Evolutionary conservation across 179 eudicot species (phyloP), one percentile per base, ranked within the genome.

Genomic region (Drosera spatulata): DNA sequence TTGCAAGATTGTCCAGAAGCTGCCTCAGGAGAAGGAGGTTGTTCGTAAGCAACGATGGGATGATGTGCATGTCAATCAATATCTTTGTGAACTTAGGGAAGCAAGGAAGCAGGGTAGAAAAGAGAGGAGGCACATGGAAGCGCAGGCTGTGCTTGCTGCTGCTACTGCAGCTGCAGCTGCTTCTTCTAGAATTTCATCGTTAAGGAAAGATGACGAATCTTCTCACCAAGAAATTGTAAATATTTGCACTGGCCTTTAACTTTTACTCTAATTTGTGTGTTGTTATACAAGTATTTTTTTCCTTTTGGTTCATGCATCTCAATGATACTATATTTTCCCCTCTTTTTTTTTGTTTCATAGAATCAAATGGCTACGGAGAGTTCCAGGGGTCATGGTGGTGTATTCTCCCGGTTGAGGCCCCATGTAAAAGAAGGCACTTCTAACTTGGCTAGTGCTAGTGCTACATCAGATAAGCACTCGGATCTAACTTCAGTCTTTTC

Each of bases 111-210:
- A 82, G 75, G 95, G 99, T 60, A 78, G 95, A 61, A 94, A 94
- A 75, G 99, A 94, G 73, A 81, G 84, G 68, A 80, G 90, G 75
- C 86, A 86, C 66, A 89, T 77, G 71, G 99, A 94, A 77, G 99
- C 99, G 39, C 97, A 90, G 73, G 97, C 87, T 63, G 85, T 94
- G 40, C 79, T 94, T 56, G 95, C 97, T 57, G 97, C 97, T 72
- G 99, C 99, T 45, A 85, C 97, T 66, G 99, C 97, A 64, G 99
- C 97, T 2, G 99, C 93, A 61, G 97, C 99, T 48, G 84, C 97
- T 61, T 90, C 99, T 54, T 86, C 90, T 61, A 75, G 99, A 75
- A 67, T 72, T 43, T 87, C 97, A 52, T 86, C 99, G 41, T 62
- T 86, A 44, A 83, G 99, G 79, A 94, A 86, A 68, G 99, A 94